These are phyloP conservation scores for Nicotiana tomentosiformis DNA, from an alignment of 257 asterid species.

Conservation along the genomic window DNA sequence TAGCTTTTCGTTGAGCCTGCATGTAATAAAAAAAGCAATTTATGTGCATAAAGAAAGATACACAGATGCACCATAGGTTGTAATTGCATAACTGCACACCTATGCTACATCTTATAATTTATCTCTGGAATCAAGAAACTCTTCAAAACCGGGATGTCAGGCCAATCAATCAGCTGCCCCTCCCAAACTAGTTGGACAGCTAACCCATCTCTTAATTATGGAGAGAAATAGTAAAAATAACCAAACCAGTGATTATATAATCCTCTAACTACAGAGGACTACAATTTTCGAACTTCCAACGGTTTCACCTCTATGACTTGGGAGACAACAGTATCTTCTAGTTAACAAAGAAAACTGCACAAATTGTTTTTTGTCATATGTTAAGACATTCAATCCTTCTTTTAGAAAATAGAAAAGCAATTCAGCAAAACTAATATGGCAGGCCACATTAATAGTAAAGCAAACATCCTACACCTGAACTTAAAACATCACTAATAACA, in stretches of 20 bases:
- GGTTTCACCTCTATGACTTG: too few species aligned
- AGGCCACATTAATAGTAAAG: not conserved
- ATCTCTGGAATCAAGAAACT: not conserved
- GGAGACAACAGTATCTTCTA: not conserved
- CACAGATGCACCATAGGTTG: not conserved
- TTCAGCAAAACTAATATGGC: not conserved
- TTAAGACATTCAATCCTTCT: not conserved
- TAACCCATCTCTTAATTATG: not conserved
- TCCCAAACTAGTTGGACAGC: not conserved
- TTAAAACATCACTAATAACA: not conserved
- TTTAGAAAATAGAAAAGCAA: not conserved
- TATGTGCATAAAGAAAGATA: not conserved
- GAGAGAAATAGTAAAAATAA: not conserved
- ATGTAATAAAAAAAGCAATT: not conserved
- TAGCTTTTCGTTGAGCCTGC: conserved; percentile 76
- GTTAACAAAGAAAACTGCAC: not conserved
- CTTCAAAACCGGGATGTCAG: not conserved
- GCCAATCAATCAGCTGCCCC: not conserved
- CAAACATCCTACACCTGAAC: not conserved
- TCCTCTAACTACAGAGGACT: not conserved
- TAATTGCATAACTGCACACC: not conserved
- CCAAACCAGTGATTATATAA: not conserved
- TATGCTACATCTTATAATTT: not conserved
- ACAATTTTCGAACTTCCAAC: not conserved
- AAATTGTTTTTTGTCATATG: not conserved